phyloP scores from a whole-genome alignment of 768 basidiomycete genomes.

The Crepidotus variabilis region DNA sequence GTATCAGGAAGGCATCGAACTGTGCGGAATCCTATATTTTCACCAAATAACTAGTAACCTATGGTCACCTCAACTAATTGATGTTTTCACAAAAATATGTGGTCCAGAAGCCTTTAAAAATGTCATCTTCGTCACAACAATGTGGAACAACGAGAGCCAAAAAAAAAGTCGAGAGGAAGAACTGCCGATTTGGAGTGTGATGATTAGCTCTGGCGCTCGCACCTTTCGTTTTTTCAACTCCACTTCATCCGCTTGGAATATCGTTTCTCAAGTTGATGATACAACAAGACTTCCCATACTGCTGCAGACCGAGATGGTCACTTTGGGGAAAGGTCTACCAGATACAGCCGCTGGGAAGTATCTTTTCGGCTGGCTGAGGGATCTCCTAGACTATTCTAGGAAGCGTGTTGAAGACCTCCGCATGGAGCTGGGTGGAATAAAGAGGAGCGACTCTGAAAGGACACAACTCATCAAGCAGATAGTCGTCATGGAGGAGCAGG shows the following conservation, averaged over 20 bases:
- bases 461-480: too few relatives aligned
- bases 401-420: background rate
- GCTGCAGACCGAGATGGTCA: background rate
- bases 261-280: background rate
- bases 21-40: background rate
- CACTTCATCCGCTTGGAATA: background rate
- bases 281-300: background rate
- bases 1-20: background rate
- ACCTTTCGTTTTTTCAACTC: conserved; percentile 5
- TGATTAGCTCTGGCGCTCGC: conserved; percentile 2
- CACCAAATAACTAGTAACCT: background rate
- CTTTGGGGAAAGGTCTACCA: background rate
- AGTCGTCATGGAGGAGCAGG: background rate
- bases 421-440: background rate
- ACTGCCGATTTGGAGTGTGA: conserved; percentile 3
- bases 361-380: background rate
- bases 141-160: background rate
- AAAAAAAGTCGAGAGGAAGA: conserved; percentile 3
- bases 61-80: conserved; percentile 36
- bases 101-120: conserved; percentile 25
- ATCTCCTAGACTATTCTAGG: background rate
- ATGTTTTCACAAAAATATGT: conserved; percentile 45
- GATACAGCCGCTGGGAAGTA: background rate
- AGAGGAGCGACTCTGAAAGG: too few relatives aligned
- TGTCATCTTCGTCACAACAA: conserved; percentile 7